A percentile compares a stretch with the other conserved stretches of the same genome.
Conservation (phyloP, 257 asterid species). For the Plectranthus barbatus region DNA sequence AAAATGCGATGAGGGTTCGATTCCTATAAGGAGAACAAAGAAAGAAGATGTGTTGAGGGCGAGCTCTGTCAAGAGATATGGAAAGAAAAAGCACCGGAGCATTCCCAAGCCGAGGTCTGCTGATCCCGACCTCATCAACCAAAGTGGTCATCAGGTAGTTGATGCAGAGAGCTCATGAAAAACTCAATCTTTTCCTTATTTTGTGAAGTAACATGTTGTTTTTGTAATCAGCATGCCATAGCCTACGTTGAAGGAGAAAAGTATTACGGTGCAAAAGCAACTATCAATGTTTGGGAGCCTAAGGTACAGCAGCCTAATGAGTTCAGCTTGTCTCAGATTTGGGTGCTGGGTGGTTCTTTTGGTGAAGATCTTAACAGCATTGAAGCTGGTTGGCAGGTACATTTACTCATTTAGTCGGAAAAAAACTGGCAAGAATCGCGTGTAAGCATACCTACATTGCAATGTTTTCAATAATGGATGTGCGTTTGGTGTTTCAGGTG, state of each 20-base stretch:
- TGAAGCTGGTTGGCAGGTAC: slow-evolving; percentile 97
- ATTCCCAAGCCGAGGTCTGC: slow-evolving; percentile 67
- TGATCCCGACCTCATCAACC: slow-evolving; percentile 60
- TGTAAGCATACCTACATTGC: not conserved
- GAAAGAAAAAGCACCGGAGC: slow-evolving; percentile 58
- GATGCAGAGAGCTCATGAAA: not conserved
- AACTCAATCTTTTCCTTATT: not conserved
- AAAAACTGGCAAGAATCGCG: not conserved
- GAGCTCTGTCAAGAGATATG: slow-evolving; percentile 69
- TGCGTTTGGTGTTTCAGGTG: slow-evolving; percentile 36
- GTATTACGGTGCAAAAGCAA: slow-evolving; percentile 75
- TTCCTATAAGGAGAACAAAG: slow-evolving; percentile 74
- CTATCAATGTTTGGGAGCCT: slow-evolving; percentile 86
- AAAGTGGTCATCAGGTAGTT: slow-evolving; percentile 81
- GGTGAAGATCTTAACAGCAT: slow-evolving; percentile 90
- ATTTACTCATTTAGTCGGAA: slow-evolving; percentile 5
- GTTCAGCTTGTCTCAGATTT: slow-evolving; percentile 80
- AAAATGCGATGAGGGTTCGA: slow-evolving; percentile 51
- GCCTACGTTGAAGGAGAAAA: slow-evolving; percentile 77
- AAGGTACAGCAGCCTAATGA: slow-evolving; percentile 74
- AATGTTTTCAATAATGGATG: not conserved
- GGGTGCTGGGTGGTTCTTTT: slow-evolving; percentile 81
- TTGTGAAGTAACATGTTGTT: not conserved
- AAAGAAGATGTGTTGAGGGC: slow-evolving; percentile 76
- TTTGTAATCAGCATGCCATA: slow-evolving; percentile 58